phyloP scores from a whole-genome alignment of 495 filamentous ascomycete species.

The Friedmanniomyces simplex region DNA sequence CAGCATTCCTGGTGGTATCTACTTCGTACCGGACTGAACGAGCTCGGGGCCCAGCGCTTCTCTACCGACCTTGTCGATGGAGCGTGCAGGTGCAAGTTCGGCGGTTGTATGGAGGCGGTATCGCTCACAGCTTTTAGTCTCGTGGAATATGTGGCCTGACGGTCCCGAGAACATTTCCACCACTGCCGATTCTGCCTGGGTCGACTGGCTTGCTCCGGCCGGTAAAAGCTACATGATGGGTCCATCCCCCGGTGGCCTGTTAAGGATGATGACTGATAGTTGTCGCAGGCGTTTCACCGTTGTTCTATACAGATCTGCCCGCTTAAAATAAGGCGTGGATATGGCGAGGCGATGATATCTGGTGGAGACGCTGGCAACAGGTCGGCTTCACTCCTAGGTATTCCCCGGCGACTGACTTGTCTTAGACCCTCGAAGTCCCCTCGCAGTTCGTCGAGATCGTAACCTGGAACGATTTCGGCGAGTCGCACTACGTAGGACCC shows the following conservation, averaged over 20 bases:
- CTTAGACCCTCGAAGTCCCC: conserved; percentile 42
- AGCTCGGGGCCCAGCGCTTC: conserved; percentile 31
- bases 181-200: conserved; percentile 34
- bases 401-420: neutral
- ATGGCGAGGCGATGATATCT: conserved; percentile 58
- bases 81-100: conserved; percentile 38
- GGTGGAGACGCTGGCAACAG: conserved; percentile 66
- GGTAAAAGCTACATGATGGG: conserved; percentile 69
- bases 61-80: conserved; percentile 40
- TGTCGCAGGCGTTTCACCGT: conserved; percentile 48
- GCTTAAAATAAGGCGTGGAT: conserved; percentile 66
- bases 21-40: conserved; percentile 56
- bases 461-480: no score
- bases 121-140: neutral
- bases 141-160: conserved; percentile 65
- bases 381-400: neutral
- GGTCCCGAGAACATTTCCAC: conserved; percentile 44
- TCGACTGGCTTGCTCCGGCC: conserved; percentile 28
- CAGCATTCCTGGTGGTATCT: conserved; percentile 35
- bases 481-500: conserved; percentile 63
- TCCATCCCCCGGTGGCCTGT: neutral
- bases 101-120: neutral
- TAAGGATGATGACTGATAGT: neutral
- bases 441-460: conserved; percentile 53
- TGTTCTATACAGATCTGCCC: conserved; percentile 64